Conservation (phyloP, 371 early-diverging fungal genomes). For the Mortierella sp. region DNA sequence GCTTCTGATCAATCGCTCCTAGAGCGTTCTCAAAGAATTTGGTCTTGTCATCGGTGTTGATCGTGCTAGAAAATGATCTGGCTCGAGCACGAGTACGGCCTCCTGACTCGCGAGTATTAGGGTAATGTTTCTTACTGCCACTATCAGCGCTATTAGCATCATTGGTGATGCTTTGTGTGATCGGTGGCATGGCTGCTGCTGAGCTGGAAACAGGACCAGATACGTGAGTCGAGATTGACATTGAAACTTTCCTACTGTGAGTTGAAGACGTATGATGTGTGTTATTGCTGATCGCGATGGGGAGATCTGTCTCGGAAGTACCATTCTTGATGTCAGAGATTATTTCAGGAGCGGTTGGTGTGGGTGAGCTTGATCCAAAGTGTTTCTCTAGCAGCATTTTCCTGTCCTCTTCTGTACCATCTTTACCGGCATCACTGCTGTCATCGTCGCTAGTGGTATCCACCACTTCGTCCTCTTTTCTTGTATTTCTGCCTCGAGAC, state of each 20-base stretch:
- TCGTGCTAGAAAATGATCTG: slow-evolving; percentile 27
- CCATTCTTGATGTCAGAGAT: not conserved
- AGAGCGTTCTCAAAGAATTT: slow-evolving; percentile 45
- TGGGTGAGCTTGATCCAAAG: not conserved
- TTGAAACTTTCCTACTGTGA: not conserved
- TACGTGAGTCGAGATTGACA: not conserved
- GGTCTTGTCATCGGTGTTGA: slow-evolving; percentile 20
- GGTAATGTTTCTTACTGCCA: not conserved
- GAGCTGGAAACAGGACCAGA: not conserved
- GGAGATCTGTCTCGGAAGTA: not conserved
- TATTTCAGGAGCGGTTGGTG: no score
- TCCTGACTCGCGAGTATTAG: slow-evolving; percentile 4
- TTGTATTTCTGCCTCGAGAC: slow-evolving; percentile 40
- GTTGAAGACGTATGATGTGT: not conserved
- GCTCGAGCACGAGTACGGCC: slow-evolving; percentile 40
- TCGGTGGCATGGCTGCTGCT: not conserved
- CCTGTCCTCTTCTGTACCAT: slow-evolving; percentile 1
- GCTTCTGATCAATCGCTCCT: slow-evolving; percentile 38
- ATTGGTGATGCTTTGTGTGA: not conserved
- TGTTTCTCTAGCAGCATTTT: not conserved
- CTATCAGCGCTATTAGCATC: not conserved
- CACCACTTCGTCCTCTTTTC: slow-evolving; percentile 44
- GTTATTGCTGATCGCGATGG: not conserved
- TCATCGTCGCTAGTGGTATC: slow-evolving; percentile 28
- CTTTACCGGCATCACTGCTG: slow-evolving; percentile 1